Conservation (phyloP, 2,329 filamentous ascomycete genomes). For the Fusarium liriodendri region DNA sequence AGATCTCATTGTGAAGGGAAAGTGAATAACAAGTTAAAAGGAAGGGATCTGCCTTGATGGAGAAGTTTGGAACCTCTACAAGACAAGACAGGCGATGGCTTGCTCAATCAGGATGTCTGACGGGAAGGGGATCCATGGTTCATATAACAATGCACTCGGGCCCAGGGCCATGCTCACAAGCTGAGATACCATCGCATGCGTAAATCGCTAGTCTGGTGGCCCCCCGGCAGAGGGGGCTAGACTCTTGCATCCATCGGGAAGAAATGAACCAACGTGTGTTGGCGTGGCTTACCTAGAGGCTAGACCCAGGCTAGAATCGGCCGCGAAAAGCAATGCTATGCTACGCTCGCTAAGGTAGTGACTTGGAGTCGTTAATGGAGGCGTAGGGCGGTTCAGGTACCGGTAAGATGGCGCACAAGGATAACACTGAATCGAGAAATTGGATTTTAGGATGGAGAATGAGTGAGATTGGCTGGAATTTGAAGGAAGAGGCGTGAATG, state of each 20-base stretch:
- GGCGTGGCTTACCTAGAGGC: slow-evolving; percentile 37
- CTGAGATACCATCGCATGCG: slow-evolving; percentile 29
- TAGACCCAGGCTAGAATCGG: slow-evolving; percentile 30
- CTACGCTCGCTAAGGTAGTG: slow-evolving; percentile 16
- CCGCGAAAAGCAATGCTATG: slow-evolving; percentile 26
- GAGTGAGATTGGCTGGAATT: slow-evolving; percentile 22
- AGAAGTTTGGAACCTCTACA: slow-evolving; percentile 20
- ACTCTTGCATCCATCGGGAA: slow-evolving; percentile 30
- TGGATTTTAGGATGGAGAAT: slow-evolving; percentile 32
- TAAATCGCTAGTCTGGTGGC: slow-evolving; percentile 39
- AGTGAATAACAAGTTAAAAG: background rate
- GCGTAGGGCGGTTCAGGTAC: slow-evolving; percentile 11
- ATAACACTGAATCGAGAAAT: slow-evolving; percentile 19
- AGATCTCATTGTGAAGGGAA: slow-evolving; percentile 38
- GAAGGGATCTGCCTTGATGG: slow-evolving; percentile 5
- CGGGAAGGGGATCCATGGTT: slow-evolving; percentile 31
- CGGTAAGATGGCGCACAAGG: slow-evolving; percentile 12
- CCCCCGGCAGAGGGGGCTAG: slow-evolving; percentile 36
- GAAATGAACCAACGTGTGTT: slow-evolving; percentile 42
- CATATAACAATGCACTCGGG: slow-evolving; percentile 36
- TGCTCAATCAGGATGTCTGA: slow-evolving; percentile 8
- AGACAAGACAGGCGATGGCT: slow-evolving; percentile 21
- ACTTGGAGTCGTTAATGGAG: slow-evolving; percentile 2
- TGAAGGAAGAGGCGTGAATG: background rate
- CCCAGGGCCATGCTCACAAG: slow-evolving; percentile 19